These are phyloP conservation scores for Pinus taeda DNA, from an alignment of 75 land plant species.

Conservation along the genomic window DNA sequence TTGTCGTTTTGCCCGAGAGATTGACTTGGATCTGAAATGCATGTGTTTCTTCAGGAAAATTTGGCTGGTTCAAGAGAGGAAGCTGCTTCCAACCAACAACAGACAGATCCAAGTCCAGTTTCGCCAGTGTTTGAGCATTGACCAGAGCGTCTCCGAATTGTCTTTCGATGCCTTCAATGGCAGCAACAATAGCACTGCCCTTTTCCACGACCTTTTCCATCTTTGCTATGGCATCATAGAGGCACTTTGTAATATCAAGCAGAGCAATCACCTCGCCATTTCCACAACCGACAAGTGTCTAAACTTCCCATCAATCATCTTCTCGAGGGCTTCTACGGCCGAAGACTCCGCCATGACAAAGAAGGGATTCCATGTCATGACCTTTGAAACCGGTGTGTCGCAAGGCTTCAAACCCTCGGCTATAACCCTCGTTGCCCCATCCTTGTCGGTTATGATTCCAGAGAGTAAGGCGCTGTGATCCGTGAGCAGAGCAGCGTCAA, in stretches of 20 bases:
- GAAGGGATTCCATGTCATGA: slow-evolving; percentile 85
- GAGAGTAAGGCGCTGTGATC: slow-evolving; percentile 91
- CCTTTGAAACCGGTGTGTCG: slow-evolving; percentile 72
- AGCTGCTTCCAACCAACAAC: too few species aligned
- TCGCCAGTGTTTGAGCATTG: too few species aligned
- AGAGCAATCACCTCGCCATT: slow-evolving; percentile 90
- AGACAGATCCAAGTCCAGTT: too few species aligned
- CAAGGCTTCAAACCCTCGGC: slow-evolving; percentile 86
- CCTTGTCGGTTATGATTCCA: slow-evolving; percentile 97
- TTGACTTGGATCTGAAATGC: too few species aligned
- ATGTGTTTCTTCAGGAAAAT: too few species aligned
- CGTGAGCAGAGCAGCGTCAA: slow-evolving; percentile 88
- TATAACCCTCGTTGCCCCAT: slow-evolving; percentile 81
- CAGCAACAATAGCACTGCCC: slow-evolving; percentile 91
- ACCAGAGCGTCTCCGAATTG: slow-evolving; percentile 70
- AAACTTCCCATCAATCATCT: slow-evolving; percentile 93
- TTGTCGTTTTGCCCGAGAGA: too few species aligned
- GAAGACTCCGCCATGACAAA: slow-evolving; percentile 75
- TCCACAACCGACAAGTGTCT: slow-evolving; percentile 90
- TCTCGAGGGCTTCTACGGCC: slow-evolving; percentile 88
- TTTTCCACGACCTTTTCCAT: slow-evolving; percentile 96
- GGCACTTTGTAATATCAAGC: slow-evolving; percentile 86
- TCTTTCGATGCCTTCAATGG: slow-evolving; percentile 87
- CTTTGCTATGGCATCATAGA: slow-evolving; percentile 87
- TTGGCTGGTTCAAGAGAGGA: too few species aligned